phyloP scores from a whole-genome alignment of 257 asterid genomes.

The Jacaranda mimosifolia region DNA sequence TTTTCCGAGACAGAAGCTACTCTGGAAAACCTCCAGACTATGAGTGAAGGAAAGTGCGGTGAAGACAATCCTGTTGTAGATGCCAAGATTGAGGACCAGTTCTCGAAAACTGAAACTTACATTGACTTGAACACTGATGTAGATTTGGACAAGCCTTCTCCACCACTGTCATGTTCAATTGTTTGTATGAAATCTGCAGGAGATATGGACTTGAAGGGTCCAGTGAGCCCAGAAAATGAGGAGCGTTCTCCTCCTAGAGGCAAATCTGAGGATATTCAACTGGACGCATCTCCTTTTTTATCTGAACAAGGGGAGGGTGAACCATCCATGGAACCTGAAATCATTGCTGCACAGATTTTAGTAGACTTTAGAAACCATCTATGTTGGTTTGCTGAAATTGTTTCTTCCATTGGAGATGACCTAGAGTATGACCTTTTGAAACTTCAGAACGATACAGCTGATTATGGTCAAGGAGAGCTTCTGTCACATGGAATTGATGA shows the following conservation, averaged over 20 bases:
- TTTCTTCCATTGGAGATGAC: slow-evolving; percentile 44
- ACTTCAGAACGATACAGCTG: slow-evolving; percentile 25
- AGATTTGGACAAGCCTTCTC: slow-evolving; percentile 38
- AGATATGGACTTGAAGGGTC: slow-evolving; percentile 53
- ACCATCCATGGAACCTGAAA: slow-evolving; percentile 38
- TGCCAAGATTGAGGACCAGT: slow-evolving; percentile 31
- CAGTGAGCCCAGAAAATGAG: slow-evolving; percentile 66
- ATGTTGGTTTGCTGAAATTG: slow-evolving; percentile 69
- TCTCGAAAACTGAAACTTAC: slow-evolving; percentile 28
- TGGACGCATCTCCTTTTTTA: slow-evolving; percentile 32
- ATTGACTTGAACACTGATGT: slow-evolving; percentile 42
- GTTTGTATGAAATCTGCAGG: slow-evolving; percentile 24
- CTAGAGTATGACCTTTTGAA: slow-evolving; percentile 33
- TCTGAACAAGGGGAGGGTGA: slow-evolving; percentile 22
- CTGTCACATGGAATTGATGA: neutral
- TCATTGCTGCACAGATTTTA: slow-evolving; percentile 65
- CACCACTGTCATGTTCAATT: slow-evolving; percentile 9
- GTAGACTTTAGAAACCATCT: slow-evolving; percentile 43
- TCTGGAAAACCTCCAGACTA: slow-evolving; percentile 15
- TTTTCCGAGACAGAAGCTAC: slow-evolving; percentile 37
- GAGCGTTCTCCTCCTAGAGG: slow-evolving; percentile 71
- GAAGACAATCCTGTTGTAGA: slow-evolving; percentile 29
- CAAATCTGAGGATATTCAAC: slow-evolving; percentile 49
- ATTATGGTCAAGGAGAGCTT: slow-evolving; percentile 29
- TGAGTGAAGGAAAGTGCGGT: neutral